phyloP scores from a whole-genome alignment of 208 protist species.

The Zelonia costaricensis region DNA sequence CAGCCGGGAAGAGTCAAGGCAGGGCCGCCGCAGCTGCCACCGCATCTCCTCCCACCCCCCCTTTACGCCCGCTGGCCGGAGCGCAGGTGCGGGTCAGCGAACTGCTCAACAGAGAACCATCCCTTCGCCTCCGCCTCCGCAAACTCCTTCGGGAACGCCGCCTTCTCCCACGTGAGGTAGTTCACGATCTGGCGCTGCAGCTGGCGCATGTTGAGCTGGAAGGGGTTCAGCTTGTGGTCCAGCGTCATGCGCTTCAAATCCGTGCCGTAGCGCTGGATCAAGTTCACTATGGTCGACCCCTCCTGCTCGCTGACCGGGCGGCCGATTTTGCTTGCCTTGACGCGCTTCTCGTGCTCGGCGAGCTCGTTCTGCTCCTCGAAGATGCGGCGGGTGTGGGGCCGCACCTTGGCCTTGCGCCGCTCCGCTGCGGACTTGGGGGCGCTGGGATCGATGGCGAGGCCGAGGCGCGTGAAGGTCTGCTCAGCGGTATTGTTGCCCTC shows the following conservation, averaged over 20 bases:
- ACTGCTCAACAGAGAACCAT: constrained; percentile 72
- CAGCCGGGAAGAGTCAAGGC: no score
- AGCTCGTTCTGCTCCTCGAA: constrained; percentile 63
- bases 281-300: constrained; percentile 62
- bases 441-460: constrained; percentile 68
- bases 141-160: constrained; percentile 70
- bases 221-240: constrained; percentile 80
- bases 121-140: constrained; percentile 74
- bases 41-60: no score
- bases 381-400: constrained; percentile 32
- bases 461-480: constrained; percentile 79
- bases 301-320: constrained; percentile 81
- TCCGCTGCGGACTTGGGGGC: constrained; percentile 31
- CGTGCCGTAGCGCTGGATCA: constrained; percentile 71
- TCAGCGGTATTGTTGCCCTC: constrained; percentile 56
- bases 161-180: constrained; percentile 80
- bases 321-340: constrained; percentile 43
- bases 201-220: constrained; percentile 85
- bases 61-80: constrained; percentile 18
- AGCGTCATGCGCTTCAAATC: constrained; percentile 85
- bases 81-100: constrained; percentile 56
- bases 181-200: constrained; percentile 85
- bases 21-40: no score
- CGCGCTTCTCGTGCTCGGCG: constrained; percentile 24
- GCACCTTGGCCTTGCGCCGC: constrained; percentile 53